A percentile compares a stretch with the other conserved stretches of the same genome.
Conservation (phyloP, 371 early-diverging fungal species). For the Apophysomyces variabilis region DNA sequence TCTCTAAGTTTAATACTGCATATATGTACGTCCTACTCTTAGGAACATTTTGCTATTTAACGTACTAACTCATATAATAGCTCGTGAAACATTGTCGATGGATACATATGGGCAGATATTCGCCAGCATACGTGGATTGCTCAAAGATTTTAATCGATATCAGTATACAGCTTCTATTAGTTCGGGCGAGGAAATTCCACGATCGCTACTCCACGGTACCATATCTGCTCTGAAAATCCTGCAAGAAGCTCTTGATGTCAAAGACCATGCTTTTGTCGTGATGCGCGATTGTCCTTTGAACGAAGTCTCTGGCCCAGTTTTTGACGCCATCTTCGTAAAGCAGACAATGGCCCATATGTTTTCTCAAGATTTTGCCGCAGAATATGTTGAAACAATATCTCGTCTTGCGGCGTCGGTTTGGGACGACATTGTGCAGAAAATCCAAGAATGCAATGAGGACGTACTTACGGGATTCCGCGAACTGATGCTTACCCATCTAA, state of each 20-base stretch:
- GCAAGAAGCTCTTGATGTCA: constrained; percentile 9
- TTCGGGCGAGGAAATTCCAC: constrained; percentile 18
- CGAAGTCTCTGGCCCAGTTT: constrained; percentile 21
- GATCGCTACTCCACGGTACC: constrained; percentile 14
- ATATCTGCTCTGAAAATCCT: constrained; percentile 26
- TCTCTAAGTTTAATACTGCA: constrained; percentile 18
- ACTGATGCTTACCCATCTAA: constrained; percentile 43
- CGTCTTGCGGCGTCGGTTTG: constrained; percentile 25
- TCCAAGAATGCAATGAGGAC: constrained; percentile 17
- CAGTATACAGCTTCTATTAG: constrained; percentile 17
- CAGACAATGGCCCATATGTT: neutral
- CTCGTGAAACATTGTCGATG: constrained; percentile 16
- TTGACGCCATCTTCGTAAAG: constrained; percentile 37
- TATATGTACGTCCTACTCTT: constrained; percentile 15
- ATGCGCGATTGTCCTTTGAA: neutral
- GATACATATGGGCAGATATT: neutral
- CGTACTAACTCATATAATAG: constrained; percentile 3
- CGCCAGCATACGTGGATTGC: neutral
- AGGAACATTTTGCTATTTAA: neutral
- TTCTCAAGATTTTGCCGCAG: constrained; percentile 12
- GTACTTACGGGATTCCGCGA: constrained; percentile 9
- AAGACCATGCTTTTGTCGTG: neutral
- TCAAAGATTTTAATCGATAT: constrained; percentile 19
- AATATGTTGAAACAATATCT: constrained; percentile 1
- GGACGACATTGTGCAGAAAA: constrained; percentile 16